Base-by-base conservation (phyloP, 768 basidiomycete genomes). In the Gyrodon lividus region DNA sequence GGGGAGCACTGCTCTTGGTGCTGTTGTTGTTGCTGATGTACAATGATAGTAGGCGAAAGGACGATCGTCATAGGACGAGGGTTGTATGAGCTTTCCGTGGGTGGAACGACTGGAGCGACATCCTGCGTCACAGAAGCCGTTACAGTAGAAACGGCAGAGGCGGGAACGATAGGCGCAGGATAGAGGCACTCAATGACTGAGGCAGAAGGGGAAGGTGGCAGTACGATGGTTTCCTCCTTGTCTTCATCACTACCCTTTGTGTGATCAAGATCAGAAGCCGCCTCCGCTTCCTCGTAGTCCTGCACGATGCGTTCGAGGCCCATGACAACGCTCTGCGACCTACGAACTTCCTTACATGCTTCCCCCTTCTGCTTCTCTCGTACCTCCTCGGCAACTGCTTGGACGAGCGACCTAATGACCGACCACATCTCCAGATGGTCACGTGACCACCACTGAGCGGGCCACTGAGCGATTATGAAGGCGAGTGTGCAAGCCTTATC, bases 361-460 rank as follows among this genome's bases (percentile, higher is more conserved):
- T 67, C 72, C 54, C 70, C 72, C 63, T 62, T 64, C 53, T 72
- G 71, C 46, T 77, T 75, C 59, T 77, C 80, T 43, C 77, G 74
- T 45, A 88, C 73, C 66, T 89, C 86, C 61, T 87, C 87, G 14
- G 76, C 82, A 26, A 89, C 68, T 33, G 84, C 77, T 51, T 78
- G 72, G 30, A 81, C 76, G 64, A 84, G 82, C 30, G 78, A 76
- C 39, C 77, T 75, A 30, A 86, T 76, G 38, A 87, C 73, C 44
- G 78, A 72, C 65, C 74, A 76, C 59, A 86, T 75, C 69, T 87
- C 87, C 5, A 74, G 66, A 63, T 83, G 83, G 57, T 86, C 82
- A 46, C 75, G 77, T 23, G 77, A 75, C 84, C 86, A 89, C 76
- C 79, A 80, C 57, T 78, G 78, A 19, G 80, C 81, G 20, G 85